Evolutionary conservation across 2,329 filamentous ascomycete species (phyloP), one percentile per base, ranked within the genome.

Genomic region (Trichoderma lentiforme): DNA sequence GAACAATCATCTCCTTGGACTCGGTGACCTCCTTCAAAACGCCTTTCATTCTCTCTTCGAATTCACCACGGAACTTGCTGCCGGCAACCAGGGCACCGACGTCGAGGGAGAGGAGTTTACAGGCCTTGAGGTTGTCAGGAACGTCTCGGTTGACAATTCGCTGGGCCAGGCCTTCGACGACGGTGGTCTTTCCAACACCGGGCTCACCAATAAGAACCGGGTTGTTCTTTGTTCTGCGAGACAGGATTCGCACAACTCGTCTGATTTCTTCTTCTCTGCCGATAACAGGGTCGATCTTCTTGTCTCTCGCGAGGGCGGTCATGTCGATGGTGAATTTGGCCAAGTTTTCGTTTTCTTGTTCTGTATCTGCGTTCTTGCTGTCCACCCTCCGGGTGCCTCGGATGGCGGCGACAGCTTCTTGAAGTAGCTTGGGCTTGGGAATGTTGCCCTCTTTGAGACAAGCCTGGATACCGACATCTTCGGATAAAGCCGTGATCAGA

Each of bases 241-340:
- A 97, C 74, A 98, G 85, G 75, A 98, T 98, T 72, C 95, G 91
- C 76, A 98, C 90, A 28, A 97, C 95, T 78, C 95, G 88, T 78
- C 95, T 88, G 77, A 98, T 98, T 81, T 98, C 96, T 79, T 98
- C 95, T 81, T 98, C 95, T 83, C 95, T 90, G 56, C 95, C 95
- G 83, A 98, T 98, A 81, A 98, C 95, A 3, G 95, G 95, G 80
- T 98, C 95, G 72, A 98, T 95, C 84, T 98, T 98, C 80, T 97
- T 97, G 84, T 99, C 96, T 80, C 95, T 89, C 73, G 96, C 96
- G 91, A 98, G 91, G 64, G 93, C 88, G 12, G 96, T 99, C 94
- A 99, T 97, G 83, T 99, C 96, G 78, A 98, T 96, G 71, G 96
- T 98, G 83, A 98, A 99, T 79, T 98, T 99, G 85, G 95, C 93